These are phyloP conservation scores for Globisporangium middletonii DNA, from an alignment of 352 stramenopile genomes.

Conservation along the genomic window DNA sequence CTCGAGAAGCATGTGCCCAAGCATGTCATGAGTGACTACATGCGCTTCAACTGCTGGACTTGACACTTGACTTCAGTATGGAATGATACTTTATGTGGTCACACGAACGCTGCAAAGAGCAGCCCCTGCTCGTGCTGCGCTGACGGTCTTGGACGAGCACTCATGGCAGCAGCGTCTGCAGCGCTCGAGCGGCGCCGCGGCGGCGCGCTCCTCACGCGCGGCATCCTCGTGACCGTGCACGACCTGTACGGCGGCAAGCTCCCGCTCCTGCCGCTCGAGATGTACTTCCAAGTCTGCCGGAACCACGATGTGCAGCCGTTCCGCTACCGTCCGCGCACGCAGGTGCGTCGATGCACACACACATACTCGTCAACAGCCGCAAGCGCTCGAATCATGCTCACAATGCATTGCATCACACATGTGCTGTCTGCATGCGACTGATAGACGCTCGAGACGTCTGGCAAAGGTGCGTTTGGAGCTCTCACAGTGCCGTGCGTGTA, in stretches of 20 bases:
- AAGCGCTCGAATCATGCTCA: background rate
- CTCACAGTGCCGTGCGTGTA: no score
- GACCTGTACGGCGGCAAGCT: conserved; percentile 45
- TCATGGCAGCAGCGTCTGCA: conserved; percentile 20
- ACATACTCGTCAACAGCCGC: background rate
- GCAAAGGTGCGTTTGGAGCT: conserved; percentile 22
- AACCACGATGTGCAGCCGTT: conserved; percentile 46
- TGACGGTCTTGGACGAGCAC: no score
- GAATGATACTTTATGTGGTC: no score
- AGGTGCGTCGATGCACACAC: conserved; percentile 19
- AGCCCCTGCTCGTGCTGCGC: no score
- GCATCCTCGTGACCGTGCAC: conserved; percentile 59
- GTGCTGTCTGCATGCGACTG: background rate
- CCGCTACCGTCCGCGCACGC: conserved; percentile 30
- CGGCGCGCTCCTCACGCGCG: conserved; percentile 33
- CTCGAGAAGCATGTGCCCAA: no score
- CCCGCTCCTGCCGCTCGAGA: conserved; percentile 43
- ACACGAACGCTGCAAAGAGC: no score
- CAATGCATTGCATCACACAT: background rate
- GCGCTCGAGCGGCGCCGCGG: conserved; percentile 34
- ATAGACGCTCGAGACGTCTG: conserved; percentile 31
- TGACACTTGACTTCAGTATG: no score
- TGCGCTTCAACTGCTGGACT: no score
- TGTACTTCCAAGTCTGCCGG: conserved; percentile 29
- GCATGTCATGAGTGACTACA: no score